Evolutionary conservation across 2,329 filamentous ascomycete genomes (phyloP).

Genomic region (Aspergillaceae sp.): DNA sequence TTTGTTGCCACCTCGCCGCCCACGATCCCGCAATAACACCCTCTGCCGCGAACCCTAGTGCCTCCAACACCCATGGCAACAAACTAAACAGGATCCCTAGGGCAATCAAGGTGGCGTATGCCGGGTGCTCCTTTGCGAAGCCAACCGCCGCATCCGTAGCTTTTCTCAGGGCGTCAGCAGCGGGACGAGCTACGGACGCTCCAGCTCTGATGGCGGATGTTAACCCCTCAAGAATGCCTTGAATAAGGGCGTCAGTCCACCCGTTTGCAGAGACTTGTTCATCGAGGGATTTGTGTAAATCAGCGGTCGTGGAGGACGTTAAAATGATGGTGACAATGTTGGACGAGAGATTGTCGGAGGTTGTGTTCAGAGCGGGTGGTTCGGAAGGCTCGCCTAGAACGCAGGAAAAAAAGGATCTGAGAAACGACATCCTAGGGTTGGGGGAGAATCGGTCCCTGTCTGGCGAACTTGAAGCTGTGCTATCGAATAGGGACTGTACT

Average conservation of each 20-base stretch:
- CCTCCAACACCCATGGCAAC: conserved; percentile 18
- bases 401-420: conserved; percentile 1
- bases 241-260: conserved; percentile 9
- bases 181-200: conserved; percentile 7
- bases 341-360: conserved; percentile 1
- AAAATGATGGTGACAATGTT: conserved; percentile 6
- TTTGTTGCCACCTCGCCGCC: conserved; percentile 33
- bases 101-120: conserved; percentile 16
- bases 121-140: conserved; percentile 17
- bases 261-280: conserved; percentile 6
- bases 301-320: not conserved
- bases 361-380: not conserved
- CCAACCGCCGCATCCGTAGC: conserved; percentile 9
- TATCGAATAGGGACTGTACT: no score
- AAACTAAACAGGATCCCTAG: conserved; percentile 17
- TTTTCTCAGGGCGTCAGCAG: conserved; percentile 8
- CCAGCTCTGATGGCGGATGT: conserved; percentile 8
- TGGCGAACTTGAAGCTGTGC: no score
- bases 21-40: conserved; percentile 25
- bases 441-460: not conserved
- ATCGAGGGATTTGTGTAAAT: conserved; percentile 4
- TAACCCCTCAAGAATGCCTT: conserved; percentile 8
- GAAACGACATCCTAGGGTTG: not conserved
- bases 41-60: conserved; percentile 18
- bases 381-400: not conserved